Conservation (phyloP, 2,329 filamentous ascomycete species). For the Rutstroemia sydowiana region DNA sequence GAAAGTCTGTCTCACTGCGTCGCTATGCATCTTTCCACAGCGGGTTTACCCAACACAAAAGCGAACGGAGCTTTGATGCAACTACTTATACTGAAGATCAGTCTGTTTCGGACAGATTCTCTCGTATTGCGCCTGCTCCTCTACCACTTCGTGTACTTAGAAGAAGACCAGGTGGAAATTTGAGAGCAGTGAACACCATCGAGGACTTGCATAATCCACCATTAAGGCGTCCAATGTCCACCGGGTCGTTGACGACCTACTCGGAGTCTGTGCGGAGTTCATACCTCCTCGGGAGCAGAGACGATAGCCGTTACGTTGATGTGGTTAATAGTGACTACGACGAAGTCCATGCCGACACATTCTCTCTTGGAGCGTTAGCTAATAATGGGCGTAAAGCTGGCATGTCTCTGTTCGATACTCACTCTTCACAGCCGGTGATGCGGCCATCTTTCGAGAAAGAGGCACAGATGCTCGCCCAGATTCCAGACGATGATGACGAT, state of each 20-base stretch:
- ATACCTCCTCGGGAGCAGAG: conserved; percentile 36
- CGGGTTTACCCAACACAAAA: conserved; percentile 41
- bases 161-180: conserved; percentile 66
- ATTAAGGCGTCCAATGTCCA: conserved; percentile 48
- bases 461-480: conserved; percentile 76
- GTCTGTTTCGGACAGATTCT: conserved; percentile 34
- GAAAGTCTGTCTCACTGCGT: conserved; percentile 44
- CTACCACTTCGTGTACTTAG: conserved; percentile 57
- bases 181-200: conserved; percentile 60
- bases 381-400: conserved; percentile 41
- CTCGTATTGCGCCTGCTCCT: conserved; percentile 39
- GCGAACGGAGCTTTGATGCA: conserved; percentile 54
- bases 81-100: conserved; percentile 50
- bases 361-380: conserved; percentile 53
- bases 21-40: conserved; percentile 57
- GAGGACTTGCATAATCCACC: conserved; percentile 48
- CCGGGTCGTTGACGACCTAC: conserved; percentile 52
- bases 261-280: conserved; percentile 55
- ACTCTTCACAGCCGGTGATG: conserved; percentile 56
- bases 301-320: conserved; percentile 38
- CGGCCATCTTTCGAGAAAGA: conserved; percentile 80
- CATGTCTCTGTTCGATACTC: conserved; percentile 52
- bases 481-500: conserved; percentile 72
- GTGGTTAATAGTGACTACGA: conserved; percentile 34
- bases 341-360: conserved; percentile 37